These are phyloP conservation scores for Fusarium sublunatum DNA, from an alignment of 2,329 filamentous ascomycete genomes.

Conservation along the genomic window DNA sequence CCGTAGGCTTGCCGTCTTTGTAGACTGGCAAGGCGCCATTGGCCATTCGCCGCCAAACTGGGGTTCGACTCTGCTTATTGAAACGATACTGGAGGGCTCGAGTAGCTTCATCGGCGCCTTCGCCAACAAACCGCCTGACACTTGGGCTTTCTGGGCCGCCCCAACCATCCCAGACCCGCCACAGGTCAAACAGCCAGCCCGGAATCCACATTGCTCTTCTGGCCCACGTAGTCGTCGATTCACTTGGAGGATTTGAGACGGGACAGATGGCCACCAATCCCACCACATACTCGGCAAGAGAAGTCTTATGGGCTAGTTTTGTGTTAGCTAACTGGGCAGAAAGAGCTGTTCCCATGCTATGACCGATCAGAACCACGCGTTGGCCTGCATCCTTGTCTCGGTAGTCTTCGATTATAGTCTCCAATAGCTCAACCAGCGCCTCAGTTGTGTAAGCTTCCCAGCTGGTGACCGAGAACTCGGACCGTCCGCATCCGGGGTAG, in stretches of 20 bases:
- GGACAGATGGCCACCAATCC: slow-evolving; percentile 88
- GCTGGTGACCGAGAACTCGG: slow-evolving; percentile 74
- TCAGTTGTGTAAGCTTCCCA: slow-evolving; percentile 86
- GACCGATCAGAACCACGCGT: slow-evolving; percentile 82
- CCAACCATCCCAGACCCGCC: slow-evolving; percentile 80
- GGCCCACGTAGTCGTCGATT: slow-evolving; percentile 57
- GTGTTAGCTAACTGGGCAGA: slow-evolving; percentile 73
- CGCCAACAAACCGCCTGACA: slow-evolving; percentile 80
- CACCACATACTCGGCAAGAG: slow-evolving; percentile 72
- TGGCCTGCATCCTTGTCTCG: slow-evolving; percentile 74
- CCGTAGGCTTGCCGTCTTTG: slow-evolving; percentile 60
- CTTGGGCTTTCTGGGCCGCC: slow-evolving; percentile 83
- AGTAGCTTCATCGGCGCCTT: slow-evolving; percentile 71
- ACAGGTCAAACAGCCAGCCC: slow-evolving; percentile 77
- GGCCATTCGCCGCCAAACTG: slow-evolving; percentile 85
- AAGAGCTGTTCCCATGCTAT: slow-evolving; percentile 90
- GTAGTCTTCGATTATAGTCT: slow-evolving; percentile 78
- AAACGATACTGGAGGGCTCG: slow-evolving; percentile 76
- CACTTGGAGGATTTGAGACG: slow-evolving; percentile 70
- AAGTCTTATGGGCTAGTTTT: slow-evolving; percentile 56
- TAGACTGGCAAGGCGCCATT: slow-evolving; percentile 75
- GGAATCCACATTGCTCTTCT: slow-evolving; percentile 75
- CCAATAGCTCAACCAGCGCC: slow-evolving; percentile 79
- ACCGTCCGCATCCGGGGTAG: slow-evolving; percentile 88
- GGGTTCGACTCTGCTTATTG: slow-evolving; percentile 85